Evolutionary conservation across 2,329 filamentous ascomycete genomes (phyloP), one percentile per base, ranked within the genome.

Genomic region (Xylaria sp.): DNA sequence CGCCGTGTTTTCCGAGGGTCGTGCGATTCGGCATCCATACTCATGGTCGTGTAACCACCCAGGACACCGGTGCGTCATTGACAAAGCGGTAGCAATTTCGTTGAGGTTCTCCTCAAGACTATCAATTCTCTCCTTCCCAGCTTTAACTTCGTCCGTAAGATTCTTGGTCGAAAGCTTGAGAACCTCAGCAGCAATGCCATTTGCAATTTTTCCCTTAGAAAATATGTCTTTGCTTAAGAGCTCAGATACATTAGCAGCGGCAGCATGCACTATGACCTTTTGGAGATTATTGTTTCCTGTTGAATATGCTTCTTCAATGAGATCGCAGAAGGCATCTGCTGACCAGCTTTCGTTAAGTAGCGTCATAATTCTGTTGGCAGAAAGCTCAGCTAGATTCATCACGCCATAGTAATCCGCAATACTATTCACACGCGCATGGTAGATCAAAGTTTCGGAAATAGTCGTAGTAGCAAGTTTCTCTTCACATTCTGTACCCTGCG

Each of bases 371-470:
- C 20, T 63, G 3, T 4, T 15, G n/a, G 11, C 36, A 6, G 65
- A 53, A 2, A 59, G 6, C 20, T 26, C 3, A 2, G 59, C 40
- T 2, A 67, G 44, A 9, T 1, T 17, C 0, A 0, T 17, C 3
- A 67, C 38, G 4, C 15, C 48, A 49, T 67, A 67, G 44, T 59
- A 59, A 9, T 53, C 44, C 9, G 59, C 65, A 4, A 63, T 67
- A 3, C 42, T 5, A 13, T 67, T 67, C n/a, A 67, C 48, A 2
- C 15, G 26, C n/a, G 15, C 33, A 11, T 67, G 59, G 44, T 54
- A 46, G 6, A 59, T 15, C 26, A 63, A 28, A 46, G 4, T 1
- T 1, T 59, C 44, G 6, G 48, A 36, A 33, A 26, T 2, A n/a
- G 40, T 38, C 7, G 11, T 15, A 10, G 3, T 6, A 3, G 28